phyloP scores from a whole-genome alignment of 1,284 basidiomycete genomes.

The Apiotrichum mycotoxinovorans region DNA sequence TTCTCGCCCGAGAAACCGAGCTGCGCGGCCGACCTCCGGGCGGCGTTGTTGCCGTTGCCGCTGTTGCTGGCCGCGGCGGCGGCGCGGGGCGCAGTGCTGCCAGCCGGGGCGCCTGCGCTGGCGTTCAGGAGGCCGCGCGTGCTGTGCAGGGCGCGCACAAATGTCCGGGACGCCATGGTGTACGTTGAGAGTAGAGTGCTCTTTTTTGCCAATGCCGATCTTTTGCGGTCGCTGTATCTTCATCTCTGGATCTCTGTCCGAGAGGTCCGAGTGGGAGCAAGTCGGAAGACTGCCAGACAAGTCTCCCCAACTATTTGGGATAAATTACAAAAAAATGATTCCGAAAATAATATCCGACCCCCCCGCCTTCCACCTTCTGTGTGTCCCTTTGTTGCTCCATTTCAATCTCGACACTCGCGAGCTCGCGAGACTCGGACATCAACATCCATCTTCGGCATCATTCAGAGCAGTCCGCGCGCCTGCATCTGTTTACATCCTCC shows the following conservation, averaged over 20 bases:
- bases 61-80: background rate
- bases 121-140: slow-evolving; percentile 3
- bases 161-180: slow-evolving; percentile 12
- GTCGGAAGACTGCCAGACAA: no score
- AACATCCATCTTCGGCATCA: background rate
- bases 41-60: background rate
- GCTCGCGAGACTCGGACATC: background rate
- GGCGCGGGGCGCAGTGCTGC: background rate
- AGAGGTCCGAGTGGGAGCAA: background rate
- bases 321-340: slow-evolving; percentile 16
- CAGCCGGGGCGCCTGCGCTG: background rate
- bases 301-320: slow-evolving; percentile 28
- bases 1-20: slow-evolving; percentile 8
- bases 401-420: background rate
- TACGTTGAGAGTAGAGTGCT: background rate
- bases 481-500: background rate
- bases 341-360: slow-evolving; percentile 2
- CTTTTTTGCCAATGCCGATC: no score
- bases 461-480: no score
- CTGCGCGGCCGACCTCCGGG: background rate
- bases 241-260: background rate
- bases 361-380: background rate
- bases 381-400: background rate
- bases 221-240: background rate
- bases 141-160: slow-evolving; percentile 13